Conservation (phyloP, 164 flowering plant genomes). For the Taxillus chinensis region DNA sequence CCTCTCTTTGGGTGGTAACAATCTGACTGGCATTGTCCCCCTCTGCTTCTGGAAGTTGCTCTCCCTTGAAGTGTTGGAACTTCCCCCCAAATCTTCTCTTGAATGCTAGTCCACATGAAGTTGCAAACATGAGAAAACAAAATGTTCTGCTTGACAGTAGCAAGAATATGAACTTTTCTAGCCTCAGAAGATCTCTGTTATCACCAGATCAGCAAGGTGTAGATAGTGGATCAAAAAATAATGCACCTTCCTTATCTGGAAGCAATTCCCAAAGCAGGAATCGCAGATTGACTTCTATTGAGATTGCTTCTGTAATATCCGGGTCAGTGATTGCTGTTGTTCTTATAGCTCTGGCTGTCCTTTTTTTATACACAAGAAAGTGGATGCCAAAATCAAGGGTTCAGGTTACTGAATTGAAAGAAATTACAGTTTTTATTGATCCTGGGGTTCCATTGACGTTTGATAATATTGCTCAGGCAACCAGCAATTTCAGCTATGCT, state of each 20-base stretch:
- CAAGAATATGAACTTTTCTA: constrained; percentile 12
- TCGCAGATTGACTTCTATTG: constrained; percentile 28
- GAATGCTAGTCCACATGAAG: constrained; percentile 21
- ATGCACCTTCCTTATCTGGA: constrained; percentile 9
- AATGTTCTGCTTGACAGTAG: constrained; percentile 22
- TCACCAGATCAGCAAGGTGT: constrained; percentile 4
- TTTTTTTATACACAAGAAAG: constrained; percentile 28
- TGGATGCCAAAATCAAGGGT: constrained; percentile 23
- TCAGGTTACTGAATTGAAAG: constrained; percentile 25
- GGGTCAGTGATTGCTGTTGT: constrained; percentile 39
- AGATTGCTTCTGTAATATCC: constrained; percentile 38
- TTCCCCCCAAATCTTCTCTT: constrained; percentile 25
- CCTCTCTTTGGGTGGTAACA: constrained; percentile 21
- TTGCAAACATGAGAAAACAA: constrained; percentile 16
- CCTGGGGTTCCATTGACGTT: constrained; percentile 41
- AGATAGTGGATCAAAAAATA: constrained; percentile 1
- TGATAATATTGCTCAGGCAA: constrained; percentile 37
- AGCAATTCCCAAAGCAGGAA: not conserved
- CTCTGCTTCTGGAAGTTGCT: constrained; percentile 8
- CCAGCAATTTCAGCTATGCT: constrained; percentile 32
- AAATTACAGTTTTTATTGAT: constrained; percentile 28
- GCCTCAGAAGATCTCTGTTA: constrained; percentile 7
- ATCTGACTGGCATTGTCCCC: constrained; percentile 26
- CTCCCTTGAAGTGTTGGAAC: constrained; percentile 22
- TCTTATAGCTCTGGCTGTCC: constrained; percentile 30